Base-by-base conservation (phyloP, 805 yeast genomes). In the Torulaspora quercuum region DNA sequence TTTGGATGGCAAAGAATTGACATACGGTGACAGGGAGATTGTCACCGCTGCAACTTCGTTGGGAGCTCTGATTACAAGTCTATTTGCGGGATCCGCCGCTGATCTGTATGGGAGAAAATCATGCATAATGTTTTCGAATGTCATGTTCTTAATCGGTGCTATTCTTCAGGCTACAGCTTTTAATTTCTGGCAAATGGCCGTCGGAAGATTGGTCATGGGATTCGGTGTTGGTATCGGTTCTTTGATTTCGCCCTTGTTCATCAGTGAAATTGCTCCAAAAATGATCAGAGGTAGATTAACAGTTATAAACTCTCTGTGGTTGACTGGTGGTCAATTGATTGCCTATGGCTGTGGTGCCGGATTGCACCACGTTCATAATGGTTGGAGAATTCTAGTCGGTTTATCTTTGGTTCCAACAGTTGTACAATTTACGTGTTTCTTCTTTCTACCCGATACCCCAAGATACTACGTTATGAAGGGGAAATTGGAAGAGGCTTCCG, bases 171-270 rank as follows among this genome's bases (percentile, higher is more conserved):
- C 92, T 41, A 84, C 81, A 19, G 78, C 97, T 6, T 75, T 76
- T 37, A 68, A 80, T 3, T 80, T 87, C 42, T 86, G 96, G 94
- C 79, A 82, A 29, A 90, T 90, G 97, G 80, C 86, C 45, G 79
- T 67, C 9, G 98, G 97, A 28, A 75, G 97, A 59, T 81, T 92
- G 48, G 69, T 90, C 31, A 84, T 92, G 82, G 98, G 98, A 11
- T 84, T 85, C 62, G 97, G 96, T 51, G 97, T 90, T 17, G 98
- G 98, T 49, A 74, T 85, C 37, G 97, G 97, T 1, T 88, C 97
- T 2, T 68, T 90, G 36, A 82, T 87, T 38, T 87, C 97, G n/a
- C 98, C 98, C 1, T 69, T 90, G 39, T 89, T 88, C 70, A 83
- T 90, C 44, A 72, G 87, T 38, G 98, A 90, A 62, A 74, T 89